Conservation (phyloP, 257 asterid species). For the Haberlea rhodopensis region DNA sequence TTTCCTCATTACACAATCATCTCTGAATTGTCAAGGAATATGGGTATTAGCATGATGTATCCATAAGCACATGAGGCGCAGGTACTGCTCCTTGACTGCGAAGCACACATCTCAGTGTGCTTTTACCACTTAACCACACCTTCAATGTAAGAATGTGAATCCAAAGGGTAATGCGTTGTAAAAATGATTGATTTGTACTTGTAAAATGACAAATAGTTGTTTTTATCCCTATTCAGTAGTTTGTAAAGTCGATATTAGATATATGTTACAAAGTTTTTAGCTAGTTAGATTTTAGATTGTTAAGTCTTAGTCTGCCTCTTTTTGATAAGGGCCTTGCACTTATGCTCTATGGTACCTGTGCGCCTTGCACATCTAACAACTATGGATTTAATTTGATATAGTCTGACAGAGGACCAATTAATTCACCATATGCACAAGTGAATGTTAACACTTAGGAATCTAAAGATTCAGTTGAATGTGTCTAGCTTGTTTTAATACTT, state of each 20-base stretch:
- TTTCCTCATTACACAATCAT: not conserved
- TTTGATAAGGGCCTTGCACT: not conserved
- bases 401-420: not conserved
- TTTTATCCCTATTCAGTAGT: not conserved
- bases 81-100: not conserved
- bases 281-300: not conserved
- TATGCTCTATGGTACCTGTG: not conserved
- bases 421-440: not conserved
- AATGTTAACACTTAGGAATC: not conserved
- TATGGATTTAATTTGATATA: not conserved
- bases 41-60: not conserved
- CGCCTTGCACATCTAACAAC: not conserved
- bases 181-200: too few relatives aligned
- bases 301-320: not conserved
- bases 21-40: conserved; percentile 1
- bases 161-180: not conserved
- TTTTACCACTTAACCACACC: too few relatives aligned
- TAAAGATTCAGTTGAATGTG: not conserved
- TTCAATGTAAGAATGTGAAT: not conserved
- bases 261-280: not conserved
- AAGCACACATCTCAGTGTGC: not conserved
- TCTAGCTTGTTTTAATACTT: not conserved
- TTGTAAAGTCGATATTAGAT: not conserved
- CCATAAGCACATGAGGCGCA: not conserved
- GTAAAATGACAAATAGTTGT: not conserved